These are phyloP conservation scores for Cucurbita maxima DNA, from an alignment of 306 rosid genomes.

Conservation along the genomic window DNA sequence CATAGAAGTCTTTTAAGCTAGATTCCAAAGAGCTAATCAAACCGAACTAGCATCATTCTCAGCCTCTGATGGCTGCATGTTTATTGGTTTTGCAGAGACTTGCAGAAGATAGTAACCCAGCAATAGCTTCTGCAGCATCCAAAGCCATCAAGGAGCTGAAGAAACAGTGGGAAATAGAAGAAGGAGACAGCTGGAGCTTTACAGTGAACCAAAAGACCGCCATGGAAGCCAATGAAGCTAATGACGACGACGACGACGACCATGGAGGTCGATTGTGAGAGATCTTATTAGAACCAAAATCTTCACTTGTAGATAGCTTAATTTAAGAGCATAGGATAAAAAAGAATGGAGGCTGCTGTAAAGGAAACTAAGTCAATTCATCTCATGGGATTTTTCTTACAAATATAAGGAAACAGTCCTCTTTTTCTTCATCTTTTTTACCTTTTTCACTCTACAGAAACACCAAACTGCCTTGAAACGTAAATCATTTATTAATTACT, in stretches of 20 bases:
- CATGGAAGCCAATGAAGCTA: slow-evolving; percentile 24
- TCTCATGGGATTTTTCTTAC: not conserved
- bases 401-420: not conserved
- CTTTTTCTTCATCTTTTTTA: too few species aligned
- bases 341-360: not conserved
- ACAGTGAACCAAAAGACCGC: slow-evolving; percentile 37
- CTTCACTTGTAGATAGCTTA: slow-evolving; percentile 2
- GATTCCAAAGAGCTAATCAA: too few species aligned
- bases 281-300: not conserved
- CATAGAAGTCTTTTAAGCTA: too few species aligned
- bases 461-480: too few species aligned
- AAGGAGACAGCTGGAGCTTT: slow-evolving; percentile 90
- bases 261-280: slow-evolving; percentile 20
- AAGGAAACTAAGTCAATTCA: not conserved
- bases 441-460: too few species aligned
- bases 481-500: too few species aligned
- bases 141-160: slow-evolving; percentile 79
- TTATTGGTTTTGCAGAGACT: slow-evolving; percentile 49
- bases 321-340: not conserved
- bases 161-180: slow-evolving; percentile 90
- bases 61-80: not conserved
- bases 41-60: too few species aligned
- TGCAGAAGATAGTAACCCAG: slow-evolving; percentile 72
- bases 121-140: slow-evolving; percentile 73
- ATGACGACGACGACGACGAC: slow-evolving; percentile 19